Evolutionary conservation across 2,329 filamentous ascomycete genomes (phyloP).

Genomic region (Colletotrichum paranaense): DNA sequence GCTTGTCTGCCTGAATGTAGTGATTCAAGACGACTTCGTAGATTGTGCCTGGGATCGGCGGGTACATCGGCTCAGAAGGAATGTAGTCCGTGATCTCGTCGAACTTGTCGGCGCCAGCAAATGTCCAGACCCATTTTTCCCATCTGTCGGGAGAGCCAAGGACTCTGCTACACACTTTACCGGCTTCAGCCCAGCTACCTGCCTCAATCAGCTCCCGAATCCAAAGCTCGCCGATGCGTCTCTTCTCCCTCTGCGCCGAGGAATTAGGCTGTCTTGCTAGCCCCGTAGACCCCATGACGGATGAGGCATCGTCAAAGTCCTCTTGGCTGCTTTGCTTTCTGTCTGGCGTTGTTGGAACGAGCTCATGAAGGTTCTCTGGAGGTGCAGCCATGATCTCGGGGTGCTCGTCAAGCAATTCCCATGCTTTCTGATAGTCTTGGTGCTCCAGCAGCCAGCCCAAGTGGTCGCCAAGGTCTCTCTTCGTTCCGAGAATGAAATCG

Average conservation of each 20-base stretch:
- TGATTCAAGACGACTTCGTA: slow-evolving; percentile 92
- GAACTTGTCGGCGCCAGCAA: slow-evolving; percentile 86
- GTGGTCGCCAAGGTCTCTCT: slow-evolving; percentile 87
- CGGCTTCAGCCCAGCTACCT: slow-evolving; percentile 81
- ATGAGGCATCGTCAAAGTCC: slow-evolving; percentile 79
- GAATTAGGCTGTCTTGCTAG: slow-evolving; percentile 30
- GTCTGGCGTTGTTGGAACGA: slow-evolving; percentile 53
- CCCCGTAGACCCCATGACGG: slow-evolving; percentile 69
- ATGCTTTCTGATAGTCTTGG: slow-evolving; percentile 84
- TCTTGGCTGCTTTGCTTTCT: slow-evolving; percentile 55
- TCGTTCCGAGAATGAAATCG: slow-evolving; percentile 93
- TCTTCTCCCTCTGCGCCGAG: slow-evolving; percentile 83
- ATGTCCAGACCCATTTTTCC: slow-evolving; percentile 97
- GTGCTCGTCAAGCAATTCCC: slow-evolving; percentile 89
- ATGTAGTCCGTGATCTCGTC: slow-evolving; percentile 91
- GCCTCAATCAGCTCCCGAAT: slow-evolving; percentile 83
- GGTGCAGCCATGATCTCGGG: slow-evolving; percentile 73
- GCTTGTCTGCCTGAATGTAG: slow-evolving; percentile 84
- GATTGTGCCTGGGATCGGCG: slow-evolving; percentile 81
- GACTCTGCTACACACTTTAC: slow-evolving; percentile 84
- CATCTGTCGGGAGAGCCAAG: slow-evolving; percentile 83
- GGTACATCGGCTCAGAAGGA: slow-evolving; percentile 80
- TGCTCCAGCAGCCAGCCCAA: slow-evolving; percentile 87
- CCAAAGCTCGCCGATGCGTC: slow-evolving; percentile 92
- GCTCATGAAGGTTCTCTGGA: slow-evolving; percentile 52